Base-by-base conservation (phyloP, 129 eudicot species). In the Ambrosia artemisiifolia region DNA sequence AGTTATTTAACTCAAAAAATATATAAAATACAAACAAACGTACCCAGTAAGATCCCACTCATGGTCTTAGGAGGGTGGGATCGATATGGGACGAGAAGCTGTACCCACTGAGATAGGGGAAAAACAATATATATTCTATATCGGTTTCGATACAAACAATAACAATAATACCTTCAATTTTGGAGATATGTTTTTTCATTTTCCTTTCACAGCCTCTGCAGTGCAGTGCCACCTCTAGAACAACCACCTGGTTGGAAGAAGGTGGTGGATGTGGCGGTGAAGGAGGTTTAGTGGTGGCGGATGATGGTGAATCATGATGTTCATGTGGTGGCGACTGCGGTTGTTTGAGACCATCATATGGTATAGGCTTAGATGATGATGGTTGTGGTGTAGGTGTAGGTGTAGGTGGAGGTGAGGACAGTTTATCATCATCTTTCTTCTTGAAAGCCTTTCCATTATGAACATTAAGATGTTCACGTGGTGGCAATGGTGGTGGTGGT, bases 121-220 rank as follows among this genome's bases (percentile, higher is more conserved):
- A 49, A 30, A 10, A 0, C 73, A 49, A 60, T 69, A 8, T 33
- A 30, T 56, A 5, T 3, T 56, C 36, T 11, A 4, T 18, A 18
- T 12, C 14, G 38, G 12, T 1, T 16, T 46, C 1, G 34, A 50
- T 7, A 20, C 20, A 11, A 55, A 57, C 24, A 19, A 19, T 35
- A 48, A 65, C 3, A 16, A 53, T 35, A 42, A 35, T 43, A 92
- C 97, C 96, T 86, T 86, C 79, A 83, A 95, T 88, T 83, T 84
- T 83, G 63, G 97, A 90, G 68, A 95, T 79, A 53, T 95, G 99
- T 69, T 95, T 95, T 67, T 84, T 84, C 97, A 95, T 86, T 71
- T 95, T 95, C 71, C 87, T 86, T 74, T 90, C 99, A 50, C 99
- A 95, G 14, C 99, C 99, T 88, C 82, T 91, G 85, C 99, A 95